Conservation (phyloP, 345 rosid genomes). For the Aegle marmelos region DNA sequence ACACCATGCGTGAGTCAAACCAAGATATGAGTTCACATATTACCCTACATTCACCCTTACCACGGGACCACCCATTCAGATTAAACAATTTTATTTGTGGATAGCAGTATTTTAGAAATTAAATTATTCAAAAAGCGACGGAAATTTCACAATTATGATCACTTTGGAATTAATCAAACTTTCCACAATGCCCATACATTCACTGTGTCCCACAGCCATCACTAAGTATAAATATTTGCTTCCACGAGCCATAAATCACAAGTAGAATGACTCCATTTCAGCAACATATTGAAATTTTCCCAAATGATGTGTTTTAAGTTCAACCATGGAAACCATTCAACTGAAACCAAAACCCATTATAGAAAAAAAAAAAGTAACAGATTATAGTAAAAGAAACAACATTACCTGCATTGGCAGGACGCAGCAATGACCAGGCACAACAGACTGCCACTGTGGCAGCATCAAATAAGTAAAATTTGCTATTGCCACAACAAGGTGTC, state of each 20-base stretch:
- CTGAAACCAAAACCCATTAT: background rate
- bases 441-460: conserved; percentile 75
- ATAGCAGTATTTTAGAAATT: background rate
- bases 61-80: background rate
- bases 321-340: background rate
- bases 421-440: conserved; percentile 90
- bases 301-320: background rate
- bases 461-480: conserved; percentile 89
- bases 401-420: conserved; percentile 81
- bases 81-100: background rate
- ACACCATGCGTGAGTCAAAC: background rate
- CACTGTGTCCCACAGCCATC: background rate
- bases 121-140: background rate
- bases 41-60: background rate
- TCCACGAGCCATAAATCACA: background rate
- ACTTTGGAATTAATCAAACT: background rate
- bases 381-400: background rate
- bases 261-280: background rate
- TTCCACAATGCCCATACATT: background rate
- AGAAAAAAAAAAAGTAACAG: background rate
- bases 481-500: conserved; percentile 80
- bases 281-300: background rate
- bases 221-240: background rate
- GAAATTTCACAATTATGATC: background rate
- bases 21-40: background rate